These are phyloP conservation scores for Kurtzmaniella quercitrusa DNA, from an alignment of 1,139 yeast species.

Conservation along the genomic window DNA sequence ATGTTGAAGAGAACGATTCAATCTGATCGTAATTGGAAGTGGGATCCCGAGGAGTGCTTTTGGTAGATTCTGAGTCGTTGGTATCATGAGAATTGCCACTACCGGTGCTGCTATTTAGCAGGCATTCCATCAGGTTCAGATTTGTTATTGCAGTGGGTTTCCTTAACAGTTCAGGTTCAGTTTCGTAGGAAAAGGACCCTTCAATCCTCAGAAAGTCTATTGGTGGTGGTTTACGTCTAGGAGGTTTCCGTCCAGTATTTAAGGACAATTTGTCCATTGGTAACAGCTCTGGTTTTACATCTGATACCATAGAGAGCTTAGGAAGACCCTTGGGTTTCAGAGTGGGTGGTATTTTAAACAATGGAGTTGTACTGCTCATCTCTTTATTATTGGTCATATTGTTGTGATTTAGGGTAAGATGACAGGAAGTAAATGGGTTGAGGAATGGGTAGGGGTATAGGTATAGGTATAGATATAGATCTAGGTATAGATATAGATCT, in stretches of 20 bases:
- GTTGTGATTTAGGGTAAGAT: neutral
- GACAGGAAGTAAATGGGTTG: too few relatives aligned
- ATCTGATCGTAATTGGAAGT: neutral
- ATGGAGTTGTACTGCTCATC: neutral
- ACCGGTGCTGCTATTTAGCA: neutral
- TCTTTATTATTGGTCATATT: neutral
- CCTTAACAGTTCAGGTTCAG: conserved; percentile 2
- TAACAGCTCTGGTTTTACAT: conserved; percentile 5
- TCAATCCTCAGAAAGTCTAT: conserved; percentile 34
- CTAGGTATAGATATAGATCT: too few relatives aligned
- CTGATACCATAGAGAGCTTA: conserved; percentile 9
- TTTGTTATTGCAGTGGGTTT: neutral
- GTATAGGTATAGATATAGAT: too few relatives aligned
- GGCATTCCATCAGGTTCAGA: neutral
- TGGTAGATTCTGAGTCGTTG: neutral
- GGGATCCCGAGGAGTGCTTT: neutral
- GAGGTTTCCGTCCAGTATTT: conserved; percentile 13
- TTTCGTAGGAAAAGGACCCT: conserved; percentile 22
- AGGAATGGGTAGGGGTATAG: too few relatives aligned
- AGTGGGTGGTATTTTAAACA: neutral
- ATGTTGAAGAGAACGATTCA: neutral
- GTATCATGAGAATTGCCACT: neutral
- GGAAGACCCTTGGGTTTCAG: conserved; percentile 2
- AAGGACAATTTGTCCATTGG: conserved; percentile 3
- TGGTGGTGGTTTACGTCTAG: conserved; percentile 42